Evolutionary conservation across 768 basidiomycete species (phyloP), one percentile per base, ranked within the genome.

Genomic region (Hirschioporus abietinus): DNA sequence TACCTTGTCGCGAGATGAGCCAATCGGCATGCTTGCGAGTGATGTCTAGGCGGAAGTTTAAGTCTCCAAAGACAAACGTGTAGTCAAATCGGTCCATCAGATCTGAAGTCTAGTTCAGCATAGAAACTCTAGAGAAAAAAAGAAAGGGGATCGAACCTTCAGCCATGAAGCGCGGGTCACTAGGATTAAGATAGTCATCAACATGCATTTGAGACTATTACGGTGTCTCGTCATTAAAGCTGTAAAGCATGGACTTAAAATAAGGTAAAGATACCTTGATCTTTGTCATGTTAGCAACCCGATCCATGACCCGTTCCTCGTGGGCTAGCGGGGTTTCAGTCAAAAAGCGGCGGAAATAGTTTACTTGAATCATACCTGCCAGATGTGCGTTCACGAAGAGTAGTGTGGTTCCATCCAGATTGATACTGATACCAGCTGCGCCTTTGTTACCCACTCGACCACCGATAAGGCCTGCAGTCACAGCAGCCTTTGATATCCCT

Each of bases 381-480:
- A 97, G 80, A 76, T 98, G 96, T 0, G 93, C 91, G 71, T 96
- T 97, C 71, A 97, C 77, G 75, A 98, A 96, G 15, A 98, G 80
- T 60, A 97, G 82, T 0, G 93, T 90, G 25, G 86, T 88, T n/a
- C 88, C 90, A 61, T 86, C 88, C 23, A 98, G 80, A 70, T 94
- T 89, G 59, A 96, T 76, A 67, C 90, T 92, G 68, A 97, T 89
- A n/a, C 93, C 95, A 26, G 96, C 92, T 18, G 91, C 93, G 0
- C 96, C 86, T 74, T 98, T 98, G 74, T 98, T 98, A 6, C 96
- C 96, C 1, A 97, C 82, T 61, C 96, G 79, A 0, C 96, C 96
- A 1, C 93, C 93, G 27, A 96, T 92, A 25, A 97, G 79, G 4
- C 96, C 96, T 18, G 96, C 86, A 0, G 95, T 90, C 0, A 98